These are phyloP conservation scores for Citrus hindsii DNA, from an alignment of 345 rosid genomes.

Conservation along the genomic window DNA sequence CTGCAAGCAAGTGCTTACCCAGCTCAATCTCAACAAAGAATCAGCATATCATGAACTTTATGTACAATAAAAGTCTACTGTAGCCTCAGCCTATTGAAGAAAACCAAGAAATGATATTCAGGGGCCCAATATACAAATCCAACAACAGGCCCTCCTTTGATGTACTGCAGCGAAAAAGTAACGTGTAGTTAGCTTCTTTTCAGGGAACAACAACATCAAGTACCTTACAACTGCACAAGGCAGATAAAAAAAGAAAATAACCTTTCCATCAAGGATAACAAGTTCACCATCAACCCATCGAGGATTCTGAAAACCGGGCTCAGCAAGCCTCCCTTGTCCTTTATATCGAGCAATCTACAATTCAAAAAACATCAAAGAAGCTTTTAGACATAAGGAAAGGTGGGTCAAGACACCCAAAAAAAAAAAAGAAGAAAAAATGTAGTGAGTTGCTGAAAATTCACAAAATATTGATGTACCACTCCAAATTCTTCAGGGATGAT, in stretches of 20 bases:
- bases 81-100: constrained; percentile 82
- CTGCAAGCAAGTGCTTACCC: constrained; percentile 25
- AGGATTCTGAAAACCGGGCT: constrained; percentile 80
- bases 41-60: constrained; percentile 15
- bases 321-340: constrained; percentile 97
- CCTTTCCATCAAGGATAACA: constrained; percentile 96
- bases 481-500: constrained; percentile 97
- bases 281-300: constrained; percentile 99
- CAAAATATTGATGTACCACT: constrained; percentile 49
- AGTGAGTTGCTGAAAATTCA: neutral
- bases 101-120: constrained; percentile 89
- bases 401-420: neutral
- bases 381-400: constrained; percentile 2
- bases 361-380: constrained; percentile 8
- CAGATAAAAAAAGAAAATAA: constrained; percentile 7
- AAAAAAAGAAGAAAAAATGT: neutral
- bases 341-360: constrained; percentile 82
- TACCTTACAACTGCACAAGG: neutral
- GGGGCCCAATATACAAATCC: constrained; percentile 98
- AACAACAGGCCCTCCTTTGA: constrained; percentile 91
- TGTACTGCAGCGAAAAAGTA: constrained; percentile 49
- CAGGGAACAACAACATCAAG: no score
- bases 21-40: constrained; percentile 13
- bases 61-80: constrained; percentile 39
- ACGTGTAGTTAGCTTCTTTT: constrained; percentile 6